Conservation (phyloP, 108 stramenopile species). For the Aurantiochytrium sp. region DNA sequence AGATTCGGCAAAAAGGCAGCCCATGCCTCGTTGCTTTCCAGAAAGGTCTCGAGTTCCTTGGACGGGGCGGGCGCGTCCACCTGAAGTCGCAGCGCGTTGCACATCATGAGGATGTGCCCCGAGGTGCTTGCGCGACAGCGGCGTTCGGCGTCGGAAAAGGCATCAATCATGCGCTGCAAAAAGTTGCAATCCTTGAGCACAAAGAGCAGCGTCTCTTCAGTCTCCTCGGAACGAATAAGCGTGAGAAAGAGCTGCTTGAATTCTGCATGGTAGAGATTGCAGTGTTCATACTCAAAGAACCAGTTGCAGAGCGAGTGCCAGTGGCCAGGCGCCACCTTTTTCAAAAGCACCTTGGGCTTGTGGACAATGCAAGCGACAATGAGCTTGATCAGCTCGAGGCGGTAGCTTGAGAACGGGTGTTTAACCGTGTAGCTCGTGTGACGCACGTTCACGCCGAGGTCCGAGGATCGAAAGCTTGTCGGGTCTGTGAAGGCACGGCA, state of each 20-base stretch:
- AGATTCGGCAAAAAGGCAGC: neutral
- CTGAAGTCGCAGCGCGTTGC: neutral
- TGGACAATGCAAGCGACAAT: neutral
- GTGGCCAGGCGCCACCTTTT: neutral
- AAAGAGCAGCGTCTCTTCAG: neutral
- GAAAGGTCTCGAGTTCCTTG: neutral
- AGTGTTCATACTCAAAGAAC: neutral
- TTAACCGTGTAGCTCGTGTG: neutral
- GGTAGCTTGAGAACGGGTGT: constrained; percentile 2
- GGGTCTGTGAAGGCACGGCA: neutral
- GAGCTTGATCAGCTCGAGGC: neutral
- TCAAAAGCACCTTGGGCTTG: neutral
- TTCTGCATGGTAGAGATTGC: neutral
- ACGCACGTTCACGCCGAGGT: neutral
- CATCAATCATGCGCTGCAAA: neutral
- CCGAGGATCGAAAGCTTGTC: neutral
- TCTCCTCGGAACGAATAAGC: neutral
- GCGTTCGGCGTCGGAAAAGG: neutral
- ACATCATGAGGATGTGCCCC: constrained; percentile 7
- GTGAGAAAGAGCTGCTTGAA: neutral
- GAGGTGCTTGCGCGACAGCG: neutral
- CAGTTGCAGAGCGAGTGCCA: neutral
- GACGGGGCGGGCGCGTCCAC: neutral
- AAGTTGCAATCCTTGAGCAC: neutral
- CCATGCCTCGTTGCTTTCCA: neutral